phyloP scores from a whole-genome alignment of 176 grass and related monocot genomes.

The Leersia perrieri region DNA sequence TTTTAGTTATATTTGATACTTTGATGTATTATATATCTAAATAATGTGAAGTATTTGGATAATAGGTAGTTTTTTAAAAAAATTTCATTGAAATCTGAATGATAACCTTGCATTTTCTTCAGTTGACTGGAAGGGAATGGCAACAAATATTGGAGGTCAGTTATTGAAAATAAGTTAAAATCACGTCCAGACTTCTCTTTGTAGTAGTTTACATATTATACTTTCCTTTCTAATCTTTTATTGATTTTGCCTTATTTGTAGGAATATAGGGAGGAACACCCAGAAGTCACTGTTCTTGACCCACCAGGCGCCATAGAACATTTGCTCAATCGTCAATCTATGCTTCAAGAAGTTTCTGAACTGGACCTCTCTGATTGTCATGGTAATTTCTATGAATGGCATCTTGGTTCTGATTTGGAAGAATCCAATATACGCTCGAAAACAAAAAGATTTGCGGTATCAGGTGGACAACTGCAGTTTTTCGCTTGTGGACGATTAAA shows the following conservation, averaged over 20 bases:
- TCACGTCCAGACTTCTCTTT: conserved; percentile 32
- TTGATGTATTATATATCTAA: conserved; percentile 5
- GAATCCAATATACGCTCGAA: not conserved
- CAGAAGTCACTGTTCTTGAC: conserved; percentile 96
- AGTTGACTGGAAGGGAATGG: conserved; percentile 88
- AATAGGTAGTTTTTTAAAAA: not conserved
- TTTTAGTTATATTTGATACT: conserved; percentile 3
- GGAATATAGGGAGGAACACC: conserved; percentile 79
- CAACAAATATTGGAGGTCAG: conserved; percentile 78
- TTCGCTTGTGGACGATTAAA: not conserved
- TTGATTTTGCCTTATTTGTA: conserved; percentile 26
- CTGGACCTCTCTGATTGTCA: conserved; percentile 70
- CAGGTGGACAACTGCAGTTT: not conserved
- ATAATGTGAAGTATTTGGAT: not conserved
- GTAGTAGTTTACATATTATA: conserved; percentile 1
- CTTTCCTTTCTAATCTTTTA: not conserved
- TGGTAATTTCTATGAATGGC: conserved; percentile 61
- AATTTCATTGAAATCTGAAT: conserved; percentile 14
- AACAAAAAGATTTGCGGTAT: not conserved
- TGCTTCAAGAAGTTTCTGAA: conserved; percentile 93
- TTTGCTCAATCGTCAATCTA: conserved; percentile 82
- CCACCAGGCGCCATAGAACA: conserved; percentile 90
- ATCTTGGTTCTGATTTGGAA: conserved; percentile 14
- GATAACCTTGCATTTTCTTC: conserved; percentile 15
- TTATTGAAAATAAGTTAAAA: conserved; percentile 37